These are phyloP conservation scores for Endoconidiophora laricicola DNA, from an alignment of 2,329 filamentous ascomycete species.

Conservation along the genomic window DNA sequence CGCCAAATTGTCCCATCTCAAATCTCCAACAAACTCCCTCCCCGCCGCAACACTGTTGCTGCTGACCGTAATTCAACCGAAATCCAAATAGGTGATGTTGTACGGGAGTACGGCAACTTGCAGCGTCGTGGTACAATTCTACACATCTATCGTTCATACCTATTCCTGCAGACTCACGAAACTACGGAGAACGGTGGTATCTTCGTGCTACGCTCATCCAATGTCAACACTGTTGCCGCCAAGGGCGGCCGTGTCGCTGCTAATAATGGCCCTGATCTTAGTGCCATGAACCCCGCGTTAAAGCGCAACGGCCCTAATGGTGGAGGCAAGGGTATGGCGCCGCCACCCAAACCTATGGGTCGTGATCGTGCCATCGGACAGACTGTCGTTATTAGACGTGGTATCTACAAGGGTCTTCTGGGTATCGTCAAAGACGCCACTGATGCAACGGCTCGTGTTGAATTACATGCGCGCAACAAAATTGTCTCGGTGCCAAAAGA, in stretches of 20 bases:
- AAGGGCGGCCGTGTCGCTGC: conserved; percentile 66
- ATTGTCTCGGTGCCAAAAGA: conserved; percentile 71
- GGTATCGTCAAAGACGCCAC: conserved; percentile 94
- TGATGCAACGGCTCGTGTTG: conserved; percentile 70
- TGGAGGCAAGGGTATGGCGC: conserved; percentile 24
- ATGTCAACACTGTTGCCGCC: conserved; percentile 80
- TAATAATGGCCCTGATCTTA: conserved; percentile 56
- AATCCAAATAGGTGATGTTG: conserved; percentile 78
- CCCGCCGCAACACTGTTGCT: conserved; percentile 69
- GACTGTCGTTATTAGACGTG: conserved; percentile 75
- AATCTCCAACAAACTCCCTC: conserved; percentile 75
- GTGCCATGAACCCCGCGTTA: conserved; percentile 81
- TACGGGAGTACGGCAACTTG: conserved; percentile 79
- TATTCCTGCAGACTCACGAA: conserved; percentile 76
- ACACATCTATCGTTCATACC: conserved; percentile 82
- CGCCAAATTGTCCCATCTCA: conserved; percentile 78
- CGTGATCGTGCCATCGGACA: conserved; percentile 78
- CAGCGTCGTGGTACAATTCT: conserved; percentile 75
- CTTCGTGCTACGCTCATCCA: conserved; percentile 71
- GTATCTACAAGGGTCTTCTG: conserved; percentile 78
- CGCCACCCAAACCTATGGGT: conserved; percentile 60
- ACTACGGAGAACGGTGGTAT: conserved; percentile 77
- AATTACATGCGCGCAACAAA: conserved; percentile 89
- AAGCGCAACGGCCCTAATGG: conserved; percentile 41
- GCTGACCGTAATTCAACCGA: conserved; percentile 88